Percentiles rank a stretch among this genome's conserved stretches.
phyloP scores from a whole-genome alignment of 768 basidiomycete species.

The Xerocomellus dryophilus region DNA sequence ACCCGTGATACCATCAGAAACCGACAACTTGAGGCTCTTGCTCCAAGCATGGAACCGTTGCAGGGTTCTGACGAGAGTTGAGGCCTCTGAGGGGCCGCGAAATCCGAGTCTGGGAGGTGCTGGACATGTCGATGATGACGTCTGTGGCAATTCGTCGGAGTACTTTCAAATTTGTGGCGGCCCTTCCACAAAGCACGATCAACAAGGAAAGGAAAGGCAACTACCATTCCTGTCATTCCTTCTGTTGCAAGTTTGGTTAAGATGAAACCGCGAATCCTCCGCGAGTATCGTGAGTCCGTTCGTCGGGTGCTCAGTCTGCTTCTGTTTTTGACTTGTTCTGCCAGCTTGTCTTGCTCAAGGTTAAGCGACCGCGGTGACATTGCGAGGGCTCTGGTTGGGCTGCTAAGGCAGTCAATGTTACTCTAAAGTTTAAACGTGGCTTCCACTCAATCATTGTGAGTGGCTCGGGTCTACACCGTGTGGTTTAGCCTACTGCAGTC shows the following conservation, averaged over 20 bases:
- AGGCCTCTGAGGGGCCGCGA: background rate
- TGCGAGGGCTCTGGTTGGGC: no score
- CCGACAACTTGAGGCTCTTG: background rate
- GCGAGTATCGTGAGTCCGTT: background rate
- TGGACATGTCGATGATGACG: background rate
- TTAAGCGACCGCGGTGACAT: no score
- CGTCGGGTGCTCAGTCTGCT: no score
- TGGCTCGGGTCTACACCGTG: no score
- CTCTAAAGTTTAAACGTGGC: no score
- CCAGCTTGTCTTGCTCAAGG: no score
- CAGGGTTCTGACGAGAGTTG: background rate
- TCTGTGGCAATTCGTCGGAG: background rate
- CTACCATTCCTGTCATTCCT: no score
- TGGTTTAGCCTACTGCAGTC: no score
- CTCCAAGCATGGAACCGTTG: no score
- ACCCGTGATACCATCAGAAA: no score
- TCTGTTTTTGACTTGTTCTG: background rate
- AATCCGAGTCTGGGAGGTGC: background rate
- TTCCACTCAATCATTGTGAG: no score
- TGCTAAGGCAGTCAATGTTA: no score
- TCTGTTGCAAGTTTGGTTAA: background rate
- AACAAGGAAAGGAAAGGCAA: background rate
- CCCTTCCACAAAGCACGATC: background rate
- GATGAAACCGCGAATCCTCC: background rate
- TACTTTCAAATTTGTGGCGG: background rate